Conservation (phyloP, 768 basidiomycete genomes). For the Boletus patriciae region DNA sequence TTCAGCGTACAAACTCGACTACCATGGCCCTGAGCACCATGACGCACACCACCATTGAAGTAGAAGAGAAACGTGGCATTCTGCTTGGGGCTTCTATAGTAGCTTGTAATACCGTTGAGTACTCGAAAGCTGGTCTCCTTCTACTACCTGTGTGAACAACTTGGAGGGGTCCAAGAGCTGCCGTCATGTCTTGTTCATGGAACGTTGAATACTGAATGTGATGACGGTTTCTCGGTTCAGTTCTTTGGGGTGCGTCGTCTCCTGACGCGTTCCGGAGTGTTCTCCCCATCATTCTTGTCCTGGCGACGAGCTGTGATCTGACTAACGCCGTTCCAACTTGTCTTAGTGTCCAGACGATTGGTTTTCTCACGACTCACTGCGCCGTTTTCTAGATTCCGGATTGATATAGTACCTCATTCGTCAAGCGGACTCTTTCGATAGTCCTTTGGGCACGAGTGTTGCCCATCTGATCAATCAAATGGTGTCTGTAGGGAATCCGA, state of each 20-base stretch:
- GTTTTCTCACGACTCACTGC: too few species aligned
- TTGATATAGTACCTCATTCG: background rate
- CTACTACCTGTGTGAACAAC: background rate
- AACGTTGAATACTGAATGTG: background rate
- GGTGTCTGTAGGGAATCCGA: too few species aligned
- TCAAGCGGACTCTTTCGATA: background rate
- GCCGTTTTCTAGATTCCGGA: background rate
- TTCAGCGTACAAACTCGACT: constrained; percentile 75
- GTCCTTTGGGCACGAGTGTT: too few species aligned
- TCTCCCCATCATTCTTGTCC: too few species aligned
- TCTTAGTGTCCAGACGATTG: too few species aligned
- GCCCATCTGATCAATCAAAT: too few species aligned
- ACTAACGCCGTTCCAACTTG: too few species aligned
- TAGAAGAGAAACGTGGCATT: constrained; percentile 2
- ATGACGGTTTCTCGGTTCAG: background rate
- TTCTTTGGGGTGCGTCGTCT: background rate
- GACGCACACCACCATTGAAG: constrained; percentile 48
- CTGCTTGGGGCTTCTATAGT: constrained; percentile 18
- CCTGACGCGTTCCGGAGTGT: background rate
- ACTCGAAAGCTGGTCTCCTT: background rate
- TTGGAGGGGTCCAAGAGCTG: background rate
- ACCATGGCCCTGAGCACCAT: constrained; percentile 57
- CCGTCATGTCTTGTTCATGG: background rate
- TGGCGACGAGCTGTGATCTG: too few species aligned
- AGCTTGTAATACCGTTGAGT: constrained; percentile 12